Evolutionary conservation across 139 green algal genomes (phyloP), one percentile per base, ranked within the genome.

Genomic region (Raphidocelis subcapitata): DNA sequence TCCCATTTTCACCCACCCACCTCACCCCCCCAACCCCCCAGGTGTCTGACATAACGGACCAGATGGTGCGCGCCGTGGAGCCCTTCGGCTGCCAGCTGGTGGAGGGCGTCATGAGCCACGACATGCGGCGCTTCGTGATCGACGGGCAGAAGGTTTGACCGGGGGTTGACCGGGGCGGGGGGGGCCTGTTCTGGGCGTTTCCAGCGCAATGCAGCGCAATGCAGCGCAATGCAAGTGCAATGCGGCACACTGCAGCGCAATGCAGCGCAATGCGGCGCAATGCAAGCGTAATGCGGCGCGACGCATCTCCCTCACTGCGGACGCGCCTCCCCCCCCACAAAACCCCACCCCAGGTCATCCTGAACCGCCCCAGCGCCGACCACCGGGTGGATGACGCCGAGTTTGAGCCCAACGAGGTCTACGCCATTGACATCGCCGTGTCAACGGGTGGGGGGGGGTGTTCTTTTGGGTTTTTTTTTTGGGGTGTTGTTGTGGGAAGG

Each of bases 121-220:
- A 98, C 79, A 94, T 98, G 90, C 98, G 96, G 84, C 93, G 92
- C 67, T 99, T 97, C 73, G 81, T 98, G n/a, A 98, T 99, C 46
- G 95, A 99, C 77, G 95, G 87, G 54, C 96, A 96, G 85, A 98
- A 98, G 85, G 65, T 69, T n/a, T n/a, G n/a, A n/a, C n/a, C n/a
- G n/a, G n/a, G n/a, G n/a, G n/a, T n/a, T n/a, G n/a, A n/a, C 24
- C n/a, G n/a, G n/a, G n/a, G n/a, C n/a, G n/a, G n/a, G n/a, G n/a
- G n/a, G n/a, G n/a, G n/a, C n/a, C n/a, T n/a, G n/a, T n/a, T n/a
- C n/a, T n/a, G n/a, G n/a, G 10, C 10, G 24, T 62, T 28, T 8
- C 15, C 8, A 8, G 41, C 24, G 54, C 54, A 18, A 8, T 5
- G 8, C 5, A 14, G 54, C 16, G 54, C 15, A 5, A 62, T n/a